These are phyloP conservation scores for Lathyrus sativus DNA, from an alignment of 306 rosid species.

Conservation along the genomic window DNA sequence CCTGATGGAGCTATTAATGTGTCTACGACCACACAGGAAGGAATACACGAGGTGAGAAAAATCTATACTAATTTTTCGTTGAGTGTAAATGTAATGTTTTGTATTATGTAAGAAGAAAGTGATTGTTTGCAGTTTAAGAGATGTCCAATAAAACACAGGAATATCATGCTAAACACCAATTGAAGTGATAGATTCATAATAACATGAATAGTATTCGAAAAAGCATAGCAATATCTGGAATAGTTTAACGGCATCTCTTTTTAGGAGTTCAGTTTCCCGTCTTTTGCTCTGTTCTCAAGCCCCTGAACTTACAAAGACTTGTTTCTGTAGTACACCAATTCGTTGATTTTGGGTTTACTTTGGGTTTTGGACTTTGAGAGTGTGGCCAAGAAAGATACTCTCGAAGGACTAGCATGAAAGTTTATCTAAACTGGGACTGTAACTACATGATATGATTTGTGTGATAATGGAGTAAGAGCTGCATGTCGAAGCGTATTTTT, in stretches of 20 bases:
- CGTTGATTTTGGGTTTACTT: neutral
- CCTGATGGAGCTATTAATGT: constrained; percentile 79
- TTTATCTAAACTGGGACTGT: neutral
- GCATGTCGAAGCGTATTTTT: neutral
- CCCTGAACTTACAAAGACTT: neutral
- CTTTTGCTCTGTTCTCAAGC: neutral
- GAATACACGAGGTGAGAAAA: constrained; percentile 72
- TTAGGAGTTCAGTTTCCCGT: neutral
- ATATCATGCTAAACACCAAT: neutral
- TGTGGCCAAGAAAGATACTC: neutral
- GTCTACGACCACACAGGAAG: constrained; percentile 61
- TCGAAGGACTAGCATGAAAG: neutral
- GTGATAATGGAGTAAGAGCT: constrained; percentile 6
- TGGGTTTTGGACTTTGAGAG: neutral
- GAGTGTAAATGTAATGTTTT: neutral
- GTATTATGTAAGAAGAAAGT: neutral
- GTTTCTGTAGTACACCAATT: neutral
- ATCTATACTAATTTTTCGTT: constrained; percentile 20
- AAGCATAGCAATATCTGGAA: neutral
- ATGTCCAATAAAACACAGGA: neutral
- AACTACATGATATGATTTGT: neutral
- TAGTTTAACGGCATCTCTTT: too few species aligned
- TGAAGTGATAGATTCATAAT: neutral
- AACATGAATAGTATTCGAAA: neutral
- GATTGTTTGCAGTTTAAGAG: neutral